phyloP scores from a whole-genome alignment of 345 rosid genomes.

The Draba incana region DNA sequence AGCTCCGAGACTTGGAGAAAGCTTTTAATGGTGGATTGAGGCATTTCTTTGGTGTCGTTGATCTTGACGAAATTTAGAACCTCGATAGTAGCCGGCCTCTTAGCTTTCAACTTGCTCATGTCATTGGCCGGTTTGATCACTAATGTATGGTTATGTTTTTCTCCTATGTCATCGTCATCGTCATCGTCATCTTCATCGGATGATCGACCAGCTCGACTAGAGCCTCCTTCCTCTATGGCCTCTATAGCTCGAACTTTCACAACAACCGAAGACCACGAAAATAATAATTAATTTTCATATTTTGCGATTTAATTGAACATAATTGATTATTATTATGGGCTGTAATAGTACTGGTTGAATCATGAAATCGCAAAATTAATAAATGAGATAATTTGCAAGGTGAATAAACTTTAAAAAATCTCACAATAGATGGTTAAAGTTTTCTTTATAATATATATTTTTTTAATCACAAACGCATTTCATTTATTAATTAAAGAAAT shows the following conservation, averaged over 20 bases:
- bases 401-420: no score
- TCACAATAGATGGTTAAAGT: no score
- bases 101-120: conserved; percentile 5
- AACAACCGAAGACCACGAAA: conserved; percentile 14
- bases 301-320: no score
- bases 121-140: background rate
- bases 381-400: no score
- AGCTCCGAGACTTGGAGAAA: conserved; percentile 48
- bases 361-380: no score
- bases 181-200: conserved; percentile 26
- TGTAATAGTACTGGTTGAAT: no score
- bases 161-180: background rate
- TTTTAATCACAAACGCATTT: no score
- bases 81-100: conserved; percentile 47
- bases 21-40: conserved; percentile 51
- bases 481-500: no score
- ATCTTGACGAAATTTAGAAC: conserved; percentile 49
- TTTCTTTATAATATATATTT: no score
- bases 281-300: no score
- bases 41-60: conserved; percentile 47
- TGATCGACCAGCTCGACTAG: conserved; percentile 42
- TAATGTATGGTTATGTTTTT: background rate
- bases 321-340: no score
- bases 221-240: conserved; percentile 50
- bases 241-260: conserved; percentile 43